phyloP scores from a whole-genome alignment of 108 stramenopile genomes.

The Chaetoceros muelleri region DNA sequence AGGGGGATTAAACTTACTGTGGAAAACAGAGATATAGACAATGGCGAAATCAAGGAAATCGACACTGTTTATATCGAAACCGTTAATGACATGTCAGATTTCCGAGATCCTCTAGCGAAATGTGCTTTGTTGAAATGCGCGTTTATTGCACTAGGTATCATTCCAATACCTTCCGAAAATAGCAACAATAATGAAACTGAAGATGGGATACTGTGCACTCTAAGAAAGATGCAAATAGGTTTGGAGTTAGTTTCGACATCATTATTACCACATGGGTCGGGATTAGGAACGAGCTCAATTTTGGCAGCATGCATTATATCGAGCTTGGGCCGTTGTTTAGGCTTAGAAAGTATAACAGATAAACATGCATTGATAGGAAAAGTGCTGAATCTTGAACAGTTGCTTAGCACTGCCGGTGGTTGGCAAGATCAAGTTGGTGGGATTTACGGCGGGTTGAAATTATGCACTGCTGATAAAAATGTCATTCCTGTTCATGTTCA shows the following conservation, averaged over 20 bases:
- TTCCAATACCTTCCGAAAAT: constrained; percentile 24
- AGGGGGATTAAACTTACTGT: constrained; percentile 36
- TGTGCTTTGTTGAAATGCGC: constrained; percentile 67
- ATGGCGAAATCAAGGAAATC: constrained; percentile 4
- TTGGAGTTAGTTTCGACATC: constrained; percentile 58
- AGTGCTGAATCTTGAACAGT: constrained; percentile 64
- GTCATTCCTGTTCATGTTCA: constrained; percentile 31
- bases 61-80: not conserved
- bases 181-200: constrained; percentile 5
- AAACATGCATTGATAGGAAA: constrained; percentile 28
- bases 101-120: constrained; percentile 36
- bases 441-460: constrained; percentile 42
- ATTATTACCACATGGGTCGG: constrained; percentile 65
- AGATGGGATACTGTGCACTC: constrained; percentile 1
- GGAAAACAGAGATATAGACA: constrained; percentile 38
- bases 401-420: constrained; percentile 76
- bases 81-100: constrained; percentile 31
- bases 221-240: constrained; percentile 9
- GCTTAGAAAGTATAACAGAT: constrained; percentile 16
- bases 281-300: constrained; percentile 78
- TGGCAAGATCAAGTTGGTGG: constrained; percentile 40
- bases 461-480: constrained; percentile 24
- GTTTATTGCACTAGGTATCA: constrained; percentile 38
- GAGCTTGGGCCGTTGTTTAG: constrained; percentile 35
- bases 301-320: constrained; percentile 62